Conservation (phyloP, 2,329 filamentous ascomycete species). For the Sordariomycetes sp. region DNA sequence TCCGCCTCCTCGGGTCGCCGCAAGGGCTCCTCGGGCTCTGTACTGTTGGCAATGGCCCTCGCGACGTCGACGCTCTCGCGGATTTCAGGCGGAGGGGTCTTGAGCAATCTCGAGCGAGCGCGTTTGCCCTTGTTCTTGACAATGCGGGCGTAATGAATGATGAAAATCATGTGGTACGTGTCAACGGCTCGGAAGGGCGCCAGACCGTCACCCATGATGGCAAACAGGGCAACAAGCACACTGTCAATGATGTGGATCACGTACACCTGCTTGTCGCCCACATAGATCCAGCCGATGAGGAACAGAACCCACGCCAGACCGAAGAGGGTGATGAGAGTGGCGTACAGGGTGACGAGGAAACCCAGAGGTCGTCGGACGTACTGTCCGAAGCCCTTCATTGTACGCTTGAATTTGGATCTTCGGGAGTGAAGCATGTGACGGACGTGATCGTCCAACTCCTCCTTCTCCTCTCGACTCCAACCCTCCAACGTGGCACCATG, state of each 20-base stretch:
- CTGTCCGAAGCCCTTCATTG: conserved; percentile 71
- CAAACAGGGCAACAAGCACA: conserved; percentile 61
- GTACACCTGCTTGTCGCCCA: conserved; percentile 63
- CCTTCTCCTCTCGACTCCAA: conserved; percentile 67
- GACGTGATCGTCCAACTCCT: conserved; percentile 75
- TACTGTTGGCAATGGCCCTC: background rate
- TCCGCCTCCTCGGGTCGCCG: background rate
- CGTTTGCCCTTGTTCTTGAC: conserved; percentile 14
- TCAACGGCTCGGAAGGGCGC: conserved; percentile 70
- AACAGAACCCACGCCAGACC: conserved; percentile 87
- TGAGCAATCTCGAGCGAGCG: conserved; percentile 9
- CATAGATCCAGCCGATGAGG: conserved; percentile 82
- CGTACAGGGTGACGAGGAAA: conserved; percentile 77
- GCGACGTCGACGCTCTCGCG: conserved; percentile 8
- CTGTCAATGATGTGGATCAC: conserved; percentile 63
- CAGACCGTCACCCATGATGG: conserved; percentile 60
- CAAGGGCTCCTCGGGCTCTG: background rate
- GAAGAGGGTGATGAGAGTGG: conserved; percentile 73
- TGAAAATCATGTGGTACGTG: conserved; percentile 81
- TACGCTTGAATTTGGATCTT: conserved; percentile 68
- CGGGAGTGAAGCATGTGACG: conserved; percentile 80
- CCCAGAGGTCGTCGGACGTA: conserved; percentile 71
- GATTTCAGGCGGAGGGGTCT: conserved; percentile 10
- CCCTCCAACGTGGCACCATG: conserved; percentile 63
- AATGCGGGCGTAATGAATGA: conserved; percentile 53